Base-by-base conservation (phyloP, 345 rosid species). In the Camelina laxa region DNA sequence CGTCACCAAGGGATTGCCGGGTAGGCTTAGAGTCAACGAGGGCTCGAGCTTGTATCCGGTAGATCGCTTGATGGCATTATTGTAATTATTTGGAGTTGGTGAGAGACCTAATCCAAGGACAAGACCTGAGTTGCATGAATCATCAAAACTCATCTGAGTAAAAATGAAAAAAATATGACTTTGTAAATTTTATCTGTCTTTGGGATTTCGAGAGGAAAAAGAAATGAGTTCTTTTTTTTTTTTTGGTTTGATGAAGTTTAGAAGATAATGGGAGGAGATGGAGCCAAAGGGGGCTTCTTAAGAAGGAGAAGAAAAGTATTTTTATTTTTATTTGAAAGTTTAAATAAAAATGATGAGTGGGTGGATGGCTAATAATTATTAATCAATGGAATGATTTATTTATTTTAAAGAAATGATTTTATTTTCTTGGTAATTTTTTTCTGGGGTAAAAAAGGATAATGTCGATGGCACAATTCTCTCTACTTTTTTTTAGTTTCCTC, bases 291-390 rank as follows among this genome's bases (percentile, higher is more conserved):
- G 60, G 38, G 82, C 78, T 83, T 85, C 80, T 79, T 76, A 79
- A 81, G 86, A 73, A 71, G 65, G 83, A 72, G 60, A 71, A 48
- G 80, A 79, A 74, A 67, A 69, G 60, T 66, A 27, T 59, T 48
- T 77, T 38, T 55, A 8, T 0, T 22, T 15, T 55, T 22, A 0
- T 22, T 15, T 3, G 30, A 27, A 27, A 27, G 30, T 27, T 27
- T 27, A 27, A 27, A 27, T 19, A 6, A 24, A 12, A 24, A 3
- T 64, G 80, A 53, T 84, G 84, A 80, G 85, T 85, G 82, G 85
- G 87, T 81, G 80, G 85, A 67, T 87, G 83, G 87, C 73, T 84
- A 71, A 81, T 87, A 87, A 89, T 85, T 68, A 82, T 76, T 84
- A 87, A 88, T 83, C 88, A 76, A 78, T 81, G 77, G 81, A 88